Evolutionary conservation across 2,329 filamentous ascomycete genomes (phyloP).

Genomic region (Aureobasidium namibiae): DNA sequence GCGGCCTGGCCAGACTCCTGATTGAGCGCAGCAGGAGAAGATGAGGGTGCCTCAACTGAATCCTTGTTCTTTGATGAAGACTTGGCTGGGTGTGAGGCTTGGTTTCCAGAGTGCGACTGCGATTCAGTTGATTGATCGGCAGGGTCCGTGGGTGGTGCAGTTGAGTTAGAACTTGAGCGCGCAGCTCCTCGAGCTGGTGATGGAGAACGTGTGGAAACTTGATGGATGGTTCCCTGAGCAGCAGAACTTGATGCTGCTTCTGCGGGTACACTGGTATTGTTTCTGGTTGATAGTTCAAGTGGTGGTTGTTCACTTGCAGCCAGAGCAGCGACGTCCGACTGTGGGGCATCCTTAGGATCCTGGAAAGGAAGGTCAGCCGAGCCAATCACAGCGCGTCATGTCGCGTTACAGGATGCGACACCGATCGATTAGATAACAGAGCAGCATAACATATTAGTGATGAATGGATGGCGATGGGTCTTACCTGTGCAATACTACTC

Average conservation of each 20-base stretch:
- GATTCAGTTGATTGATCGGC: constrained; percentile 4
- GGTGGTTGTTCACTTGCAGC: constrained; percentile 1
- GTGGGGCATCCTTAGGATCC: not conserved
- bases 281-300: not conserved
- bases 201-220: not conserved
- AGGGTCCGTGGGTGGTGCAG: constrained; percentile 1
- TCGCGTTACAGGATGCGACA: not conserved
- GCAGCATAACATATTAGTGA: not conserved
- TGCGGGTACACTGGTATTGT: not conserved
- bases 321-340: not conserved
- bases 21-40: not conserved
- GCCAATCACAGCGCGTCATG: constrained; percentile 1
- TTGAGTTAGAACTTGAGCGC: constrained; percentile 6
- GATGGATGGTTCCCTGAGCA: not conserved
- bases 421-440: constrained; percentile 1
- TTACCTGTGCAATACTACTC: constrained; percentile 10
- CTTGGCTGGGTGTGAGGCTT: not conserved
- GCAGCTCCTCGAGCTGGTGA: not conserved
- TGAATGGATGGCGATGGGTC: not conserved
- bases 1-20: not conserved
- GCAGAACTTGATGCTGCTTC: not conserved
- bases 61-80: not conserved
- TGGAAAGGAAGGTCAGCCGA: constrained; percentile 3
- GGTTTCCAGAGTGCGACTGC: not conserved
- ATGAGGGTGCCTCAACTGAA: not conserved